Evolutionary conservation across 75 land plant genomes (phyloP).

Genomic region (Selaginella moellendorffii): DNA sequence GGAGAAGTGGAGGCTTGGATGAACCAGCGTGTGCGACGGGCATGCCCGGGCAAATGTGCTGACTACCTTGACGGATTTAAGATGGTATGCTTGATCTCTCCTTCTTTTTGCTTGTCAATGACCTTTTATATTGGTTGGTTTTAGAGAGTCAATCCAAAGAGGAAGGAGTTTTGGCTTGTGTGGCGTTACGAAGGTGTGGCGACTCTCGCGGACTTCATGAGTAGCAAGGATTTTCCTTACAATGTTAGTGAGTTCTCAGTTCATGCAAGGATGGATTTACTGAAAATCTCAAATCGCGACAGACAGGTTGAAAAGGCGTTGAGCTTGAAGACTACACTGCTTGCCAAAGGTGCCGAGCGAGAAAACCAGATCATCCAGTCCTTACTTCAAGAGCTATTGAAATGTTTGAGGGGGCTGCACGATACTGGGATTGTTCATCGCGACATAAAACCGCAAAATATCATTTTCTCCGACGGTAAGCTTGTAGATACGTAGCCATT

Average conservation of each 20-base stretch:
- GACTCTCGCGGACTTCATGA: constrained; percentile 71
- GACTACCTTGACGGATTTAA: constrained; percentile 80
- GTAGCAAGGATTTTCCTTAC: constrained; percentile 85
- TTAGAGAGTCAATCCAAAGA: constrained; percentile 21
- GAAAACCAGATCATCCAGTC: constrained; percentile 85
- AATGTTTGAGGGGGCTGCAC: constrained; percentile 75
- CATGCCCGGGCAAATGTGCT: constrained; percentile 88
- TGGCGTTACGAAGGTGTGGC: constrained; percentile 89
- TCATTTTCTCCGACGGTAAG: constrained; percentile 87
- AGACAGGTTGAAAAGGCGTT: constrained; percentile 69
- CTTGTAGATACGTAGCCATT: neutral
- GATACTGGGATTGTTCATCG: constrained; percentile 97
- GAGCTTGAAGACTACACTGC: constrained; percentile 39
- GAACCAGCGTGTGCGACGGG: constrained; percentile 95
- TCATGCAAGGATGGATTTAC: neutral
- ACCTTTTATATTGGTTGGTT: neutral
- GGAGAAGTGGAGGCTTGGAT: constrained; percentile 99
- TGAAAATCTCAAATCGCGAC: neutral
- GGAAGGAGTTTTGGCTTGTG: constrained; percentile 79
- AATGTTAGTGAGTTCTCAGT: constrained; percentile 49
- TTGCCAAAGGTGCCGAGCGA: constrained; percentile 83
- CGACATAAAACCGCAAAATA: constrained; percentile 95
- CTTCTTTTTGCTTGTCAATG: neutral
- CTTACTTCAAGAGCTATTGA: constrained; percentile 66
- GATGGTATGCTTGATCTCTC: neutral